A percentile compares a stretch with the other conserved stretches of the same genome.
phyloP scores from a whole-genome alignment of 768 basidiomycete genomes.

The Lenzites betulinus region DNA sequence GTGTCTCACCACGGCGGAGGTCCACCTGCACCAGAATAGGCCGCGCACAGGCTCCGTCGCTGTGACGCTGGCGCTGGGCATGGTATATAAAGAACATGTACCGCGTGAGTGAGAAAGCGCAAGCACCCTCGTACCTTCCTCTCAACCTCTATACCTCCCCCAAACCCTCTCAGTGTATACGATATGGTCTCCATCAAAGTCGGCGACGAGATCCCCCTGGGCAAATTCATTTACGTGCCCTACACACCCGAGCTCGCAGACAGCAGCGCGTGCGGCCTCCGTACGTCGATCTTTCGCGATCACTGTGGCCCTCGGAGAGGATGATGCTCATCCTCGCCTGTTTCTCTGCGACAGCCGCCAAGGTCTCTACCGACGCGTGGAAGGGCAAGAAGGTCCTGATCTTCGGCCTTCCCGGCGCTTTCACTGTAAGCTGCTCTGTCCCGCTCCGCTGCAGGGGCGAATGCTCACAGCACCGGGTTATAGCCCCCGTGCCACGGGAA shows the following conservation, averaged over 20 bases:
- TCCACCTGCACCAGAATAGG: background rate
- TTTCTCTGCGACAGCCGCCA: conserved; percentile 42
- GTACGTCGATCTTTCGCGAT: conserved; percentile 45
- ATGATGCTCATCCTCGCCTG: background rate
- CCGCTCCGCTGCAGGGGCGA: background rate
- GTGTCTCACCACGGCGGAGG: background rate
- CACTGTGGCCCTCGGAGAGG: background rate
- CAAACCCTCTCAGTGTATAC: background rate
- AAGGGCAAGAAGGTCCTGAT: conserved; percentile 81
- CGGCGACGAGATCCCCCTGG: conserved; percentile 53
- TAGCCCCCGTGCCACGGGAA: conserved; percentile 39
- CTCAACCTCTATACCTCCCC: background rate
- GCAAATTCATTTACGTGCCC: conserved; percentile 53
- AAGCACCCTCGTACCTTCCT: background rate
- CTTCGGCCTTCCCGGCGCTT: conserved; percentile 77
- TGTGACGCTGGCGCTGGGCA: background rate
- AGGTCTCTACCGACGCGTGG: conserved; percentile 62
- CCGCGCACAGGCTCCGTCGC: background rate
- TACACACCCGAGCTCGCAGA: conserved; percentile 66
- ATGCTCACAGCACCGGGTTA: background rate
- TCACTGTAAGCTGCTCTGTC: conserved; percentile 54
- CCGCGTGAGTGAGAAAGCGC: background rate
- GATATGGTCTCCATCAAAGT: conserved; percentile 42
- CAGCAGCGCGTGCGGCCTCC: conserved; percentile 60
- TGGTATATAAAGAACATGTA: conserved; percentile 2